A percentile compares a stretch with the other conserved stretches of the same genome.
These are phyloP conservation scores for Aphanocladium album DNA, from an alignment of 2,329 filamentous ascomycete species.

Conservation along the genomic window DNA sequence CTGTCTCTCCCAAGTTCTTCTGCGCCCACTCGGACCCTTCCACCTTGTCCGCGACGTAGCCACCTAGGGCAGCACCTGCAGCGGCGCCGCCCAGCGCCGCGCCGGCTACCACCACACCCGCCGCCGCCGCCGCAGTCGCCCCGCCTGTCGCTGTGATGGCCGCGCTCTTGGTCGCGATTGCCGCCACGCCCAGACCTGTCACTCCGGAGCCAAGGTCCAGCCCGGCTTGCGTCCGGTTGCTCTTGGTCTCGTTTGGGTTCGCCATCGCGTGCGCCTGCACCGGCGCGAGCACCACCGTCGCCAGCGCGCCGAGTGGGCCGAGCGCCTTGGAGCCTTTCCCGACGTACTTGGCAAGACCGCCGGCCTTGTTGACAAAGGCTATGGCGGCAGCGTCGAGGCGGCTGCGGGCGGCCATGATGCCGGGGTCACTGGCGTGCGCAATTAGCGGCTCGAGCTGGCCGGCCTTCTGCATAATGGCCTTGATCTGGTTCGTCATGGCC, in stretches of 20 bases:
- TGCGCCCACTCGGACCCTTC: slow-evolving; percentile 6
- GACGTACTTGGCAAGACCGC: neutral
- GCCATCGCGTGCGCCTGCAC: neutral
- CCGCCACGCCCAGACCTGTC: neutral
- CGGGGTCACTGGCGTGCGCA: neutral
- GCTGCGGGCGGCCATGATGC: neutral
- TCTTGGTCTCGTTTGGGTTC: neutral
- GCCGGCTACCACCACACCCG: neutral
- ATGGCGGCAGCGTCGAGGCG: neutral
- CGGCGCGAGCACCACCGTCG: neutral
- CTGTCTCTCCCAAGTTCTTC: neutral
- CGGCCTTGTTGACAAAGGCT: neutral
- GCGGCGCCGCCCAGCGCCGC: neutral
- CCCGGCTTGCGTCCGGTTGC: neutral
- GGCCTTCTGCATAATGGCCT: neutral
- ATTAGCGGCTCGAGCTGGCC: slow-evolving; percentile 4
- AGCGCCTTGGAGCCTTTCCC: neutral
- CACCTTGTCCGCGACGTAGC: slow-evolving; percentile 1
- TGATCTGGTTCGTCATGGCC: neutral
- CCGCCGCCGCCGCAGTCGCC: neutral
- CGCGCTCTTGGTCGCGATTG: neutral
- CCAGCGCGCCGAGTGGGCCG: neutral
- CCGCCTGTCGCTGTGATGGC: slow-evolving; percentile 1
- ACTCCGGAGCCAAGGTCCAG: neutral
- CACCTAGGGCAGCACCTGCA: neutral